These are phyloP conservation scores for Dothideomycetidae sp. DNA, from an alignment of 2,329 filamentous ascomycete genomes.

Conservation along the genomic window DNA sequence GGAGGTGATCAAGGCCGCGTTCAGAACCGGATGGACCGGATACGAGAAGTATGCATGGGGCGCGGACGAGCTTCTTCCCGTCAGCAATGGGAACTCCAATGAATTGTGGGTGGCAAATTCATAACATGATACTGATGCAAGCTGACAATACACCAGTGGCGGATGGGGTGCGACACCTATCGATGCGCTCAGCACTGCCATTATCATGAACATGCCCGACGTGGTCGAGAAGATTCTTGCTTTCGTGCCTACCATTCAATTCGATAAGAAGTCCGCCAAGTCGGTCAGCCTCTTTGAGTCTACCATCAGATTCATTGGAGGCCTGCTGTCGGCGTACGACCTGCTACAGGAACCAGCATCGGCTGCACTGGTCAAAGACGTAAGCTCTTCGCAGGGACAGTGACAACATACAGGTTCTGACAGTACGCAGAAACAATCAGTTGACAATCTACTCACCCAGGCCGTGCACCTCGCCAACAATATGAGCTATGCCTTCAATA, in stretches of 20 bases:
- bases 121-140: background rate
- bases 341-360: constrained; percentile 54
- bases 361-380: constrained; percentile 32
- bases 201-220: constrained; percentile 56
- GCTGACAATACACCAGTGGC: constrained; percentile 39
- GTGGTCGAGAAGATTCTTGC: constrained; percentile 58
- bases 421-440: no score
- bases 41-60: constrained; percentile 50
- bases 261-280: constrained; percentile 38
- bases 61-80: constrained; percentile 58
- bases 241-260: constrained; percentile 58
- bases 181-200: constrained; percentile 65
- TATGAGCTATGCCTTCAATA: constrained; percentile 65
- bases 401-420: no score
- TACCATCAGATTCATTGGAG: constrained; percentile 75
- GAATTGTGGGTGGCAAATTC: constrained; percentile 19
- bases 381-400: no score
- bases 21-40: constrained; percentile 56
- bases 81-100: constrained; percentile 50
- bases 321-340: constrained; percentile 62
- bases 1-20: constrained; percentile 51
- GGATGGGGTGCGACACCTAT: constrained; percentile 75
- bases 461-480: constrained; percentile 55
- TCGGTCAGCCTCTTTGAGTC: constrained; percentile 72
- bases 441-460: constrained; percentile 51